Base-by-base conservation (phyloP, 768 basidiomycete species). In the Boletus vinaceobasis region DNA sequence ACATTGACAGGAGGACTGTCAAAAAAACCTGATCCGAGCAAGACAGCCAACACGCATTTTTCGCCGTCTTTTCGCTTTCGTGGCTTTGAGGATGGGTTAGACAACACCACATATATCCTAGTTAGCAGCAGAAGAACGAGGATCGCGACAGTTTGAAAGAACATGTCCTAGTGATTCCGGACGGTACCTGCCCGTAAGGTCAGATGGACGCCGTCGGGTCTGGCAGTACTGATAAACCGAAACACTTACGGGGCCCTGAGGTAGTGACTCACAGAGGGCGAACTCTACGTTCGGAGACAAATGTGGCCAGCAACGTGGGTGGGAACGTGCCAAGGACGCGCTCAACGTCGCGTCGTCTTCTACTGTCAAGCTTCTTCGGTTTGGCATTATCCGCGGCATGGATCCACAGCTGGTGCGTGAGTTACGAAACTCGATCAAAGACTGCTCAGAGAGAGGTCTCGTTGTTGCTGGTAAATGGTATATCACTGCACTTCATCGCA, bases 11-110 rank as follows among this genome's bases (percentile, higher is more conserved):
- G 55, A 55, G 43, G 43, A 29, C 43, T 50, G 19, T 48, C 46
- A 31, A 50, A 71, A 77, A 65, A 64, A 90, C 95, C 95, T 68
- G 96, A 98, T 53, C 96, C 96, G 13, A 98, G 81, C 65, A 98
- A 97, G 48, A 97, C 83, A 4, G 90, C 93, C 15, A 97, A 72
- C 36, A 67, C 70, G 57, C 80, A 81, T 56, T 60, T 75, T 43
- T 68, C 61, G 7, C 42, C 39, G 1, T 56, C 53, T 10, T 32
- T 56, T 53, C 57, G 58, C 42, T 45, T 55, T n/a, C 53, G 57
- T 35, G 50, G 40, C 39, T 60, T 63, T 50, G 61, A 40, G 8
- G 50, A 19, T 19, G 40, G 27, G 3, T 19, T 57, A 58, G 49
- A 53, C 19, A 68, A 31, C 36, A 68, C 52, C 29, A 60, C 23